These are phyloP conservation scores for Priceomyces melissophilus DNA, from an alignment of 805 yeast species.

Conservation along the genomic window DNA sequence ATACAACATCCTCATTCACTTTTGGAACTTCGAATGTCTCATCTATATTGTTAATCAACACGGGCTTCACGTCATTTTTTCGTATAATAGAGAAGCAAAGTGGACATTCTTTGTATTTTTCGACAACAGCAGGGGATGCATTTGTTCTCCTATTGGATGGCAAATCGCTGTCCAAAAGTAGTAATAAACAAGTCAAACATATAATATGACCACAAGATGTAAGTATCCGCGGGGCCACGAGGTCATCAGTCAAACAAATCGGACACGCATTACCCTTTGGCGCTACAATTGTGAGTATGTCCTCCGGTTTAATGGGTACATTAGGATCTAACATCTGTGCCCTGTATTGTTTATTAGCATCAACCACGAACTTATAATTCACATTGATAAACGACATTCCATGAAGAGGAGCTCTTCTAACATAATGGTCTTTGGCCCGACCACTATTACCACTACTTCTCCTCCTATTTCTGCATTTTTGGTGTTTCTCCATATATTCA, in stretches of 20 bases:
- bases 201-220: constrained; percentile 87
- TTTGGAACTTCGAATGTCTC: constrained; percentile 58
- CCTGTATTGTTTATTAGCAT: constrained; percentile 51
- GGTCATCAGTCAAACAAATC: constrained; percentile 79
- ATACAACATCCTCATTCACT: constrained; percentile 49
- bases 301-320: constrained; percentile 56
- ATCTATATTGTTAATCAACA: constrained; percentile 45
- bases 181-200: constrained; percentile 77
- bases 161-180: constrained; percentile 58
- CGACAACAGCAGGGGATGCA: constrained; percentile 33
- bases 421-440: constrained; percentile 5
- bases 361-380: constrained; percentile 79
- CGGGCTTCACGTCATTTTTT: constrained; percentile 63
- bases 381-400: constrained; percentile 78
- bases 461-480: constrained; percentile 10
- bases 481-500: constrained; percentile 23
- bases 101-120: constrained; percentile 71
- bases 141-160: constrained; percentile 37
- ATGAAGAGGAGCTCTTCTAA: constrained; percentile 42
- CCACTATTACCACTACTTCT: constrained; percentile 10
- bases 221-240: constrained; percentile 92
- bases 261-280: constrained; percentile 83
- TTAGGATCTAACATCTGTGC: constrained; percentile 72
- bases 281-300: constrained; percentile 69
- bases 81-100: constrained; percentile 60